phyloP scores from a whole-genome alignment of 164 flowering plant species.

The Magnolia kwangsiensis region DNA sequence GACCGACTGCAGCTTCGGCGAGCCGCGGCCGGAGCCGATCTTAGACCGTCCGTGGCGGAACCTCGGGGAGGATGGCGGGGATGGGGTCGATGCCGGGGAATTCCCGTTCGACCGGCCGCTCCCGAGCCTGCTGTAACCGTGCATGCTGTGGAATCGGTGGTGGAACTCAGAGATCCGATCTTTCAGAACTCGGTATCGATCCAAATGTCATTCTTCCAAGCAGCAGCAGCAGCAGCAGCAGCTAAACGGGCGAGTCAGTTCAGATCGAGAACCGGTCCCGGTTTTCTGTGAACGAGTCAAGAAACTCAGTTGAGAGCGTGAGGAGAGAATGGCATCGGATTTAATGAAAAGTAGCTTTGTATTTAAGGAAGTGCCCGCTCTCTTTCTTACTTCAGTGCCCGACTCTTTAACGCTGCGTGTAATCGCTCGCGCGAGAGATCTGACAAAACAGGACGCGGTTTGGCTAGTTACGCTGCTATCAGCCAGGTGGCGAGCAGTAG shows the following conservation, averaged over 20 bases:
- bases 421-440: not conserved
- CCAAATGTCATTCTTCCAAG: not conserved
- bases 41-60: constrained; percentile 35
- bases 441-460: no score
- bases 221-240: not conserved
- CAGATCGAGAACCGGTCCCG: not conserved
- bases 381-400: not conserved
- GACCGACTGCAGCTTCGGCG: constrained; percentile 29
- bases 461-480: no score
- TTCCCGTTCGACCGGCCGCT: constrained; percentile 15
- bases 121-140: constrained; percentile 57
- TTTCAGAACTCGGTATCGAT: not conserved
- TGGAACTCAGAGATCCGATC: not conserved
- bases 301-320: not conserved
- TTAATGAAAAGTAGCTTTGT: not conserved
- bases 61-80: constrained; percentile 49
- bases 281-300: no score
- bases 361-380: not conserved
- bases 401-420: not conserved
- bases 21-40: constrained; percentile 14
- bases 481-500: no score
- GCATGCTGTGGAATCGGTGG: constrained; percentile 28
- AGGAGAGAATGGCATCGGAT: not conserved
- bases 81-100: constrained; percentile 13
- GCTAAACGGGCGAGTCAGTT: not conserved